Conservation (phyloP, 2,329 filamentous ascomycete genomes). For the Botryotinia narcissicola region DNA sequence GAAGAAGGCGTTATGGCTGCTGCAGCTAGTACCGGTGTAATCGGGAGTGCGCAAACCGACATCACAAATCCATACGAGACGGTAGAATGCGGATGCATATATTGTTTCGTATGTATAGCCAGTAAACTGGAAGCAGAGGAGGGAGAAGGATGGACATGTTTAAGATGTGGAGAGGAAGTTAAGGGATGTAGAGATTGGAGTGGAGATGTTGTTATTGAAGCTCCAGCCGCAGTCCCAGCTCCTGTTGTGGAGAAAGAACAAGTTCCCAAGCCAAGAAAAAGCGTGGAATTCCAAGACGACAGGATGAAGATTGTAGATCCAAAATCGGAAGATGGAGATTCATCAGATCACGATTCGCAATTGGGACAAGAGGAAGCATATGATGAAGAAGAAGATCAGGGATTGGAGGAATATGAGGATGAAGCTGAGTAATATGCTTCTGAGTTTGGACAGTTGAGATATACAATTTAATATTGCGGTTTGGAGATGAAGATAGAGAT, state of each 20-base stretch:
- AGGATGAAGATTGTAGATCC: background rate
- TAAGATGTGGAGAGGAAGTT: conserved; percentile 81
- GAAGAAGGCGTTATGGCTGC: conserved; percentile 76
- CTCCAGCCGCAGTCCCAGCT: conserved; percentile 27
- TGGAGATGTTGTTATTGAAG: conserved; percentile 75
- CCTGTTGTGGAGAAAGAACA: background rate
- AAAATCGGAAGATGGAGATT: background rate
- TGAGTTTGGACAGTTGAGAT: background rate
- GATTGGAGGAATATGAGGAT: background rate
- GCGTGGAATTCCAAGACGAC: conserved; percentile 1
- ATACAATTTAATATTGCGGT: background rate
- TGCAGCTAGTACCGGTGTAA: conserved; percentile 65
- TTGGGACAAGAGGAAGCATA: conserved; percentile 33
- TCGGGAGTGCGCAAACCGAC: conserved; percentile 86
- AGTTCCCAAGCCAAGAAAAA: background rate
- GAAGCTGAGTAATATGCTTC: background rate
- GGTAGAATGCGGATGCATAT: conserved; percentile 84
- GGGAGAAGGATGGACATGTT: conserved; percentile 88
- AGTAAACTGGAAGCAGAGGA: conserved; percentile 88
- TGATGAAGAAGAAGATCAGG: conserved; percentile 33
- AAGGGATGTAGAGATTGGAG: conserved; percentile 88
- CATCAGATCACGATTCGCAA: conserved; percentile 27
- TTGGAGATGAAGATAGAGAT: background rate
- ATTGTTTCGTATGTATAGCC: conserved; percentile 95
- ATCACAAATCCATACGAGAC: conserved; percentile 96